Percentiles rank a stretch among this genome's conserved stretches.
phyloP scores from a whole-genome alignment of 768 basidiomycete species.

The Mrakia blollopis region DNA sequence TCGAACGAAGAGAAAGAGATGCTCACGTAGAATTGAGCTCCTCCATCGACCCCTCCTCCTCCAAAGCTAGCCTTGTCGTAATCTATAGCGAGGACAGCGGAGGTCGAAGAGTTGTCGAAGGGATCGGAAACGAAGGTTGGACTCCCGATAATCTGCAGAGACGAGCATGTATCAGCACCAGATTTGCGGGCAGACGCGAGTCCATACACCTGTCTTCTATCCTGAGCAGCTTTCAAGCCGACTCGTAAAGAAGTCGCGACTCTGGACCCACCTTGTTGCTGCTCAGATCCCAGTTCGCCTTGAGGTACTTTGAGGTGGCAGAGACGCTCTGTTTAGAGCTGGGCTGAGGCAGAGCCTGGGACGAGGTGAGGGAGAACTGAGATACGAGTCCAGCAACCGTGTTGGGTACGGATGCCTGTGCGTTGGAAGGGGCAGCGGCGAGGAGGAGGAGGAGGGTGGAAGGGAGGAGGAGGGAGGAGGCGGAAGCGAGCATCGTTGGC shows the following conservation, averaged over 20 bases:
- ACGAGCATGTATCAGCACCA: not conserved
- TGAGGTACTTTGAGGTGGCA: slow-evolving; percentile 54
- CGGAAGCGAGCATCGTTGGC: not conserved
- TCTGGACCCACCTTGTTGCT: slow-evolving; percentile 45
- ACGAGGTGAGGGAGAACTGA: slow-evolving; percentile 56
- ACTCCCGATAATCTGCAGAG: slow-evolving; percentile 37
- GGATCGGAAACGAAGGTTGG: slow-evolving; percentile 64
- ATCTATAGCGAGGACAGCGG: slow-evolving; percentile 55
- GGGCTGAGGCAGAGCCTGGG: slow-evolving; percentile 63
- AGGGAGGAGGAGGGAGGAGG: not conserved
- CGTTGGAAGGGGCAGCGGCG: not conserved
- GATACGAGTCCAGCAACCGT: slow-evolving; percentile 46
- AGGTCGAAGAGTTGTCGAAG: slow-evolving; percentile 52
- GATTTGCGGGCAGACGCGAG: not conserved
- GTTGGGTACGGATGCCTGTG: not conserved
- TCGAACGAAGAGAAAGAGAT: too few relatives aligned
- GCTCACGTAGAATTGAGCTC: slow-evolving; percentile 56
- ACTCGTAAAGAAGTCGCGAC: slow-evolving; percentile 36
- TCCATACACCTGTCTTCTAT: not conserved
- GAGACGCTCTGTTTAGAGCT: slow-evolving; percentile 54
- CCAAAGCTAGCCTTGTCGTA: slow-evolving; percentile 59
- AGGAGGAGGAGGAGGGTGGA: not conserved
- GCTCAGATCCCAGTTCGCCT: slow-evolving; percentile 58
- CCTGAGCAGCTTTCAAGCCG: slow-evolving; percentile 47
- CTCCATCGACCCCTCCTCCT: slow-evolving; percentile 55